Conservation (phyloP, 148 eudicot genomes). For the Linanthus parryae region DNA sequence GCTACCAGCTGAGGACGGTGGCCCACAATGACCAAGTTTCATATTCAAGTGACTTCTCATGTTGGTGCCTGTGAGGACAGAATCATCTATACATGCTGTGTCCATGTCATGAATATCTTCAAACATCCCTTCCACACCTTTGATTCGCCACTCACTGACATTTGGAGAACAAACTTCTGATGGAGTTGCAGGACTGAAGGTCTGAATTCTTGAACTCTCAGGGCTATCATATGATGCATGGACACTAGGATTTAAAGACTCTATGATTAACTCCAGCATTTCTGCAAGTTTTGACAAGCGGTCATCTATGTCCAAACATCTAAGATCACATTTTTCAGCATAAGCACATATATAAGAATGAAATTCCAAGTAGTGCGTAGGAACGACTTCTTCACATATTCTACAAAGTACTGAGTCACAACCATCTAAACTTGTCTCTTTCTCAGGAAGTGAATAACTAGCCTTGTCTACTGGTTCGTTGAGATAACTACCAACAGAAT, state of each 20-base stretch:
- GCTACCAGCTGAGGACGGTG: conserved; percentile 54
- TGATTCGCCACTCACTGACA: conserved; percentile 43
- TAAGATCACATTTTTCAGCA: conserved; percentile 53
- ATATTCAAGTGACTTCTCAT: conserved; percentile 32
- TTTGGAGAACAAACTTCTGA: conserved; percentile 45
- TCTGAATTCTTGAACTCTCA: conserved; percentile 24
- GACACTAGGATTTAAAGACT: conserved; percentile 21
- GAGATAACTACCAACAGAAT: conserved; percentile 14
- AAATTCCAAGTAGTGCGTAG: conserved; percentile 39
- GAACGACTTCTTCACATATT: conserved; percentile 59
- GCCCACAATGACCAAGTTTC: conserved; percentile 38
- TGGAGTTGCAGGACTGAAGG: conserved; percentile 13
- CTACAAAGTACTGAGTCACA: conserved; percentile 48
- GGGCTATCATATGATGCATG: conserved; percentile 37
- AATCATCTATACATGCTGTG: conserved; percentile 58
- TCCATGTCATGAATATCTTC: conserved; percentile 78
- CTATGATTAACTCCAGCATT: conserved; percentile 45
- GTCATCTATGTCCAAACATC: conserved; percentile 34
- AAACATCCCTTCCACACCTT: conserved; percentile 55
- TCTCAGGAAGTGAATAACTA: conserved; percentile 16
- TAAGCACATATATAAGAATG: conserved; percentile 68
- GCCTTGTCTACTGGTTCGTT: conserved; percentile 15
- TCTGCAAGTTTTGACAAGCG: conserved; percentile 45
- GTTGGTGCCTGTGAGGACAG: conserved; percentile 19
- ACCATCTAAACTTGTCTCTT: conserved; percentile 27